Evolutionary conservation across 2,329 filamentous ascomycete genomes (phyloP), one percentile per base, ranked within the genome.

Genomic region (Verticillium nubilum): DNA sequence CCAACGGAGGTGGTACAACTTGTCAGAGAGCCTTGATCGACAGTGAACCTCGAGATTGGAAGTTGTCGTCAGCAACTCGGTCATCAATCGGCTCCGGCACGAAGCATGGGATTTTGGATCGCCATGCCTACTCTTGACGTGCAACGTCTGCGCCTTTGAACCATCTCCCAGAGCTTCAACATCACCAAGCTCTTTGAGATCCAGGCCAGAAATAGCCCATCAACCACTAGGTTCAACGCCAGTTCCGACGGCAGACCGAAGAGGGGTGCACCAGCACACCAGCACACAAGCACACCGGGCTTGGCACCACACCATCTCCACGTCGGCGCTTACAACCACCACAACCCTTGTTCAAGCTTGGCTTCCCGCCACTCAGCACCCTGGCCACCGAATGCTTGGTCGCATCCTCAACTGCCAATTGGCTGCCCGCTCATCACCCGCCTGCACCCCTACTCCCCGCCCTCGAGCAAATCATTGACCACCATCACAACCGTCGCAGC

Each of bases 281-380:
- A 25, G 56, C 26, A 52, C 26, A 9, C 54, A 60, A 47, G 42
- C 42, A 47, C 19, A 47, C 17, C 10, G 42, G 42, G 19, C 42
- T 47, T 47, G 42, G 42, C 42, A 47, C 19, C 7, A 47, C 57
- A 29, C 50, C 54, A 47, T 23, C 42, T 47, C 19, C 42, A 23
- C 7, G 42, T 47, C 60, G 60, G 62, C 62, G 62, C 62, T 63
- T 63, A 63, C 62, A 62, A 55, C 27, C 33, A 26, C 42, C 55
- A 28, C 25, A 23, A 63, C 55, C 62, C 62, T 56, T 63, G 62
- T 53, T 29, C 19, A 25, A 53, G 42, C 50, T 35, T 37, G 54
- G 57, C 55, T 56, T 25, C 56, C 54, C 59, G 33, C 59, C 59
- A 61, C 53, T 59, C 59, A 59, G 28, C 57, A 53, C 37, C 33